Evolutionary conservation across 2,329 filamentous ascomycete genomes (phyloP), one percentile per base, ranked within the genome.

Genomic region (Arachnomyces sp.): DNA sequence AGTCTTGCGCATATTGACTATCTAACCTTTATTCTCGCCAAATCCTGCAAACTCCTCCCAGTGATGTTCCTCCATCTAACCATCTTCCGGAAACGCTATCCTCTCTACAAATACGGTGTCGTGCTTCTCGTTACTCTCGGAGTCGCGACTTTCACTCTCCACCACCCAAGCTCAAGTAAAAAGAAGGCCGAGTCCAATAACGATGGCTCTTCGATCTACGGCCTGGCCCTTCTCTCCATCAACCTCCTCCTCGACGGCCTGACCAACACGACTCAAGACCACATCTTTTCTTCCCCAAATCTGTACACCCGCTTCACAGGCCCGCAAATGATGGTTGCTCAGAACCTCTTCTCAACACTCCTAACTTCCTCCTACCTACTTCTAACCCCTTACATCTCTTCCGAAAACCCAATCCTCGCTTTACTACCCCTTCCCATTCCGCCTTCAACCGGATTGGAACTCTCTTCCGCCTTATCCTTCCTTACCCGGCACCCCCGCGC

Each of bases 251-350:
- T 98, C 55, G 92, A 98, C 61, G 92, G 92, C 49, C 73, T 98
- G 39, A 96, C 90, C 43, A 98, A 98, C 65, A 88, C 83, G 39
- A 94, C 90, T 2, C 92, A 98, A 71, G 92, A 98, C 64, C 81
- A 94, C 63, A 87, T 98, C 61, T 95, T 96, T 61, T 65, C 67
- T 48, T 73, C 77, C 5, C 67, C 66, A 2, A 64, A 68, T 17
- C 58, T 64, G 1, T 94, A 88, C 65, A 79, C 78, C 49, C 80
- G 82, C 11, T 95, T 92, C 60, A 78, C 79, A 2, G 92, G 92
- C 7, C 88, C 90, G 44, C 92, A 98, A 74, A 98, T 98, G 92
- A 98, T 98, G 92, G 93, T 89, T 60, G 89, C 90, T 30, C 87
- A 95, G 65, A 98, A 96, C 60, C 70, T 94, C 41, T 83, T 96